Base-by-base conservation (phyloP, 2,329 filamentous ascomycete genomes). In the Aspergillus sp. region DNA sequence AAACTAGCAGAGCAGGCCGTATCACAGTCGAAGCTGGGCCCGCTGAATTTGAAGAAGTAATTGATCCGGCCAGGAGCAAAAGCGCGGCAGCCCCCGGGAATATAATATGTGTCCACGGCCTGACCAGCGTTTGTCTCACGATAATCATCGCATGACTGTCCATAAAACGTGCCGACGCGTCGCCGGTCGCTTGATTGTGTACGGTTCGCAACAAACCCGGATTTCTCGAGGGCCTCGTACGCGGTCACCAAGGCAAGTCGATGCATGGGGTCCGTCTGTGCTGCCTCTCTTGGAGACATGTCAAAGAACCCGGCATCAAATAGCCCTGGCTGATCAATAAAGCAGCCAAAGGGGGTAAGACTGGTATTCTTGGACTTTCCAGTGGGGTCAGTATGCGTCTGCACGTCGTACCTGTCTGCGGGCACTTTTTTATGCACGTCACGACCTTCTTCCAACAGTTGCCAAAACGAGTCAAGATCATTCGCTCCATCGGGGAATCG, bases 161-260 rank as follows among this genome's bases (percentile, higher is more conserved):
- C 88, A 63, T 89, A 90, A 68, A 88, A 90, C 0, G 86, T 88
- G 24, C 88, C 88, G 33, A 91, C 84, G 3, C 82, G 78, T 67
- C 83, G 75, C 3, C 80, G 72, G 62, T 83, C 81, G 3, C 85
- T 88, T 0, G 86, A 88, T 0, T 85, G 80, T 0, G 86, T 89
- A 34, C 87, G 79, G 72, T 89, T 87, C 0, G 86, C 84, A 5
- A 89, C 85, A 66, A 89, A 68, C 87, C 89, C 90, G 20, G 87
- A 86, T 83, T 88, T 88, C 71, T 95, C 90, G 42, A 93, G 78
- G 0, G 90, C 89, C 68, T 93, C 89, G 66, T 91, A 93, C 0
- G 89, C 88, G 1, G 89, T 91, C 7, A 86, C 83, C 17, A 93
- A 75, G 3, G 88, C 87, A 59, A 93, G 79, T 63, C 90, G 83